Evolutionary conservation across 2,329 filamentous ascomycete genomes (phyloP), one percentile per base, ranked within the genome.

Genomic region (Beauveria sp.): DNA sequence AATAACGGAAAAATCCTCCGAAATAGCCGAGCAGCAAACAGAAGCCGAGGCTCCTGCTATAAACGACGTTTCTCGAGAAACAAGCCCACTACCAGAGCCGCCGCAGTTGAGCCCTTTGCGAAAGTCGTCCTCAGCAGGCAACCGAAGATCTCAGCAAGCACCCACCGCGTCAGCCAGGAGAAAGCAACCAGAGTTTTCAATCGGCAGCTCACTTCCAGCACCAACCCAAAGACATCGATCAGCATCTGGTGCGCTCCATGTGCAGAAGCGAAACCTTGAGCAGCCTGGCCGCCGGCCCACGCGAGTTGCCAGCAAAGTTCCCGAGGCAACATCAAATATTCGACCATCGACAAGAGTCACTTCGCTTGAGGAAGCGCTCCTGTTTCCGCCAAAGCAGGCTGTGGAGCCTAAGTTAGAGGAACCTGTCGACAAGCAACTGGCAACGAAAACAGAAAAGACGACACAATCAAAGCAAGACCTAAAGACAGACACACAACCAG

Each of bases 91-190:
- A 2, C 79, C 80, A 0, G 71, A 75, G 42, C 77, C 78, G 1
- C 79, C 75, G 18, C 79, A 77, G 53, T 65, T 81, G 53, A 81
- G 77, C 53, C 83, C 84, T 1, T 73, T 87, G 0, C 78, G 78
- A 54, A 79, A 82, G 62, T 81, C 78, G 2, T 73, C 74, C 12
- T 76, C 80, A 1, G 80, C 81, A 0, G 82, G 79, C 3, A 85
- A 85, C 65, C 64, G 75, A 64, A 70, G 76, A 40, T 63, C 71
- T 53, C 63, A 72, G 12, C 65, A 40, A 20, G 26, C 5, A 18
- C 10, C n/a, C 5, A 16, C 12, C 1, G 22, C 34, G 34, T 20
- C 40, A 24, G 24, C 16, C 1, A 40, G 38, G 50, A 58, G 10
- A 53, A 58, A 46, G 49, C 54, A 42, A 30, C 51, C 42, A 12